Evolutionary conservation across 2,329 filamentous ascomycete genomes (phyloP), one percentile per base, ranked within the genome.

Genomic region (Beauveria sp.): DNA sequence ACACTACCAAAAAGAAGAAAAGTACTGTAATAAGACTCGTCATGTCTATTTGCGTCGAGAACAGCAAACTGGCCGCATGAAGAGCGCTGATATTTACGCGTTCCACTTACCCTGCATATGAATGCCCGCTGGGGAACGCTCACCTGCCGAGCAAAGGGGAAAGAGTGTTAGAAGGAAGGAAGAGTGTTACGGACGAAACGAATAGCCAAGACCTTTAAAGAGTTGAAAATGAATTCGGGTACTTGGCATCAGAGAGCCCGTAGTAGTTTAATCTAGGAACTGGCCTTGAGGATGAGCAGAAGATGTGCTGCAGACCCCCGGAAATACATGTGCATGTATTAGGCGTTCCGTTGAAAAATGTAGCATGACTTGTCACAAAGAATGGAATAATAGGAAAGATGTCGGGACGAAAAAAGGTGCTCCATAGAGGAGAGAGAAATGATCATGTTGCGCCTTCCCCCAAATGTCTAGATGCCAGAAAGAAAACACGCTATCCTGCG

Each of bases 161-260:
- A 34, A 22, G 12, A 5, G 14, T 38, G 0, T 6, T 38, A 6
- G 12, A 40, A 16, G 22, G 20, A 18, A 3, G 5, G 5, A 18
- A 48, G 65, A 64, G 80, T 86, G 83, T 87, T 68, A 78, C 79
- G 82, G 80, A 83, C 80, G 79, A 84, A 86, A 87, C 83, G 83
- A 86, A 81, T 79, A 75, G 77, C 81, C 80, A 74, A 72, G 75
- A 79, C 79, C 79, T 85, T 69, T 62, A 67, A 68, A 64, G 63
- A 64, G 63, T 68, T 38, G 34, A 71, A 42, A 49, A 20, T 71
- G 61, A 65, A 53, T 64, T 53, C 40, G 16, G 54, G 60, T 42
- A 71, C 70, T 67, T 73, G 80, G 80, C 78, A 76, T 86, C 84
- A 87, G 84, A 87, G 83, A 83, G 79, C 82, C 81, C 83, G 78